Conservation (phyloP, 345 rosid species). For the Eucalyptus melliodora region DNA sequence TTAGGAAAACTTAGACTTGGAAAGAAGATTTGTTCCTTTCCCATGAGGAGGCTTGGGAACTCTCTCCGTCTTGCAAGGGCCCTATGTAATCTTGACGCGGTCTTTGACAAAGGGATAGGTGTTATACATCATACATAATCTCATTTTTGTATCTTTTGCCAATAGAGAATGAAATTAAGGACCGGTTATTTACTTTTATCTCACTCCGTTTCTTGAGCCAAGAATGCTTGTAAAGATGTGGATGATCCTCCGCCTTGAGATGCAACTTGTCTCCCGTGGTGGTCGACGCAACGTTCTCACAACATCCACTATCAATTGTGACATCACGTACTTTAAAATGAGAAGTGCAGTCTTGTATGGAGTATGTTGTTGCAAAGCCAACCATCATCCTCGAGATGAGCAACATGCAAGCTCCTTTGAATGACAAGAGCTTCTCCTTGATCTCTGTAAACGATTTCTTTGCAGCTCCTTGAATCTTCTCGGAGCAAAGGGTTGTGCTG, state of each 20-base stretch:
- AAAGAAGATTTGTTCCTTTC: background rate
- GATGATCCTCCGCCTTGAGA: background rate
- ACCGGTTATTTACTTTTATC: background rate
- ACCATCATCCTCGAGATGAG: too few species aligned
- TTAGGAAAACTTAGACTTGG: background rate
- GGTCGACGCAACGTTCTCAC: background rate
- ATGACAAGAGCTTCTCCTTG: too few species aligned
- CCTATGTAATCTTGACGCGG: background rate
- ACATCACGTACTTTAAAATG: background rate
- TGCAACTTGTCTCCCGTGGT: background rate
- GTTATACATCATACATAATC: background rate
- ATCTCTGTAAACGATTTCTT: too few species aligned
- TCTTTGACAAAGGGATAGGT: background rate
- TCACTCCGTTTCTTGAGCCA: background rate
- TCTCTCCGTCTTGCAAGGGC: background rate
- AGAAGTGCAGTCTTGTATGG: too few species aligned
- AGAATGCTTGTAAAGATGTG: background rate
- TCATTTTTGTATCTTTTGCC: background rate
- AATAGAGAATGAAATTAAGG: background rate
- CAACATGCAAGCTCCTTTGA: too few species aligned
- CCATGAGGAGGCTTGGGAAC: background rate
- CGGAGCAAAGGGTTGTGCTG: too few species aligned
- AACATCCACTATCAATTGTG: background rate
- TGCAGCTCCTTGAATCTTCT: too few species aligned
- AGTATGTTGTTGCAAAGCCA: too few species aligned